A percentile compares a stretch with the other conserved stretches of the same genome.
Evolutionary conservation across 2,329 filamentous ascomycete species (phyloP).

Genomic region (Chaetothyriales sp.): DNA sequence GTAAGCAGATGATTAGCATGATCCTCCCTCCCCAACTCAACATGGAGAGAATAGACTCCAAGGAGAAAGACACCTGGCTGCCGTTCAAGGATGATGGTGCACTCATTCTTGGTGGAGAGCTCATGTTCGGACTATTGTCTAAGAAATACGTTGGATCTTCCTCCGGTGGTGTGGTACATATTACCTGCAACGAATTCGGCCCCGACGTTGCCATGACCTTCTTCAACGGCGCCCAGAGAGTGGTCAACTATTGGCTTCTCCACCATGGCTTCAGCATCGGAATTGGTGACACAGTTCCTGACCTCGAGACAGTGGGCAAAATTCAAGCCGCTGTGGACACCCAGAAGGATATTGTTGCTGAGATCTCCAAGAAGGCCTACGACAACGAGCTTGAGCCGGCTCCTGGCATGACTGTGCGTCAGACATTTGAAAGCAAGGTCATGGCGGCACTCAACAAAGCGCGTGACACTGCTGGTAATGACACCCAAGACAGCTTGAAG

Average conservation of each 20-base stretch:
- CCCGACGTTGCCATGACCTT: conserved; percentile 76
- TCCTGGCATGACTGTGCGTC: conserved; percentile 95
- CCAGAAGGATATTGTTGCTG: conserved; percentile 66
- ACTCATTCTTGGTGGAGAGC: conserved; percentile 69
- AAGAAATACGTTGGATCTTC: conserved; percentile 92
- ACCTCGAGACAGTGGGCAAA: conserved; percentile 65
- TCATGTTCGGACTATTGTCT: conserved; percentile 77
- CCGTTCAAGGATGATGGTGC: conserved; percentile 63
- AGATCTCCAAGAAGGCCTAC: conserved; percentile 62
- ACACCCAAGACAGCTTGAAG: conserved; percentile 81
- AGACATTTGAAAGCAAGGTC: conserved; percentile 95
- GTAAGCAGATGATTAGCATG: conserved; percentile 94
- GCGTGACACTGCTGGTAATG: conserved; percentile 89
- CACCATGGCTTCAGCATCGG: conserved; percentile 96
- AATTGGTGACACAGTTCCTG: conserved; percentile 94
- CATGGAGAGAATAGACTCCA: conserved; percentile 45
- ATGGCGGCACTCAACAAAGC: conserved; percentile 87
- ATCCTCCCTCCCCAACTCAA: conserved; percentile 79
- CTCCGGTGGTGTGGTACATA: conserved; percentile 81
- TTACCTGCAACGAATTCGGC: conserved; percentile 90
- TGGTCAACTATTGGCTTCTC: conserved; percentile 93
- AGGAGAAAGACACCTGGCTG: conserved; percentile 42
- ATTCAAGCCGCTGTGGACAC: conserved; percentile 68
- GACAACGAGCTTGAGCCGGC: conserved; percentile 78
- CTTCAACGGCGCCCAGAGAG: conserved; percentile 86